Conservation (phyloP, 1,284 basidiomycete species). For the Agroathelia rolfsii region DNA sequence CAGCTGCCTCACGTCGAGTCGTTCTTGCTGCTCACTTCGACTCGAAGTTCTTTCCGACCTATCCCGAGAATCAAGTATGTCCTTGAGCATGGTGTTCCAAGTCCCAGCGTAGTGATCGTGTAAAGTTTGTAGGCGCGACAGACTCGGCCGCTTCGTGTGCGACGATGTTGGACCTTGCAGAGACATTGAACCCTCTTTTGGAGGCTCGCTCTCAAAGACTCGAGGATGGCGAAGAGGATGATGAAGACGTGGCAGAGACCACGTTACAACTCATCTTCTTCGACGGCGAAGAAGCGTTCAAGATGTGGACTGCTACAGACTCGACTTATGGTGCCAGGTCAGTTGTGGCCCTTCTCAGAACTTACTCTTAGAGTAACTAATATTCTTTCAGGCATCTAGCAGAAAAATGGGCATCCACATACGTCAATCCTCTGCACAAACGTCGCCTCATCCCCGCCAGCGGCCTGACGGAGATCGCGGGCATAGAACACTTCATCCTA, state of each 20-base stretch:
- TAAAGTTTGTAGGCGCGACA: slow-evolving; percentile 52
- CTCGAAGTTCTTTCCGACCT: slow-evolving; percentile 78
- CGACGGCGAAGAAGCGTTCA: slow-evolving; percentile 96
- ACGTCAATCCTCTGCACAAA: slow-evolving; percentile 48
- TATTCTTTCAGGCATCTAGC: slow-evolving; percentile 68
- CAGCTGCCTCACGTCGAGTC: slow-evolving; percentile 70
- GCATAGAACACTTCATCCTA: slow-evolving; percentile 83
- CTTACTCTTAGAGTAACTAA: no score
- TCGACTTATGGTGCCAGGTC: slow-evolving; percentile 91
- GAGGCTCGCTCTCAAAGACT: slow-evolving; percentile 49
- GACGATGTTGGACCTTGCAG: slow-evolving; percentile 84
- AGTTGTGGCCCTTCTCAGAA: slow-evolving; percentile 14
- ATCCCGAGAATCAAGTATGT: slow-evolving; percentile 64
- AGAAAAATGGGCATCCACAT: slow-evolving; percentile 68
- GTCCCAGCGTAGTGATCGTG: slow-evolving; percentile 17
- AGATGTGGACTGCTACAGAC: slow-evolving; percentile 82
- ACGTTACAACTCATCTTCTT: slow-evolving; percentile 96
- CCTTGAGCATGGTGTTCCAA: slow-evolving; percentile 4
- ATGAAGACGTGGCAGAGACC: slow-evolving; percentile 70
- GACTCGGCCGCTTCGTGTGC: slow-evolving; percentile 96
- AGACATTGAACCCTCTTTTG: slow-evolving; percentile 65
- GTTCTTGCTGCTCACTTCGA: slow-evolving; percentile 94
- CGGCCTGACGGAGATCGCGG: slow-evolving; percentile 58
- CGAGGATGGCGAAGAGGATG: slow-evolving; percentile 50
- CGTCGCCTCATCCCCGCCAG: slow-evolving; percentile 46